These are phyloP conservation scores for Tulasnella sp. DNA, from an alignment of 768 basidiomycete species.

Conservation along the genomic window DNA sequence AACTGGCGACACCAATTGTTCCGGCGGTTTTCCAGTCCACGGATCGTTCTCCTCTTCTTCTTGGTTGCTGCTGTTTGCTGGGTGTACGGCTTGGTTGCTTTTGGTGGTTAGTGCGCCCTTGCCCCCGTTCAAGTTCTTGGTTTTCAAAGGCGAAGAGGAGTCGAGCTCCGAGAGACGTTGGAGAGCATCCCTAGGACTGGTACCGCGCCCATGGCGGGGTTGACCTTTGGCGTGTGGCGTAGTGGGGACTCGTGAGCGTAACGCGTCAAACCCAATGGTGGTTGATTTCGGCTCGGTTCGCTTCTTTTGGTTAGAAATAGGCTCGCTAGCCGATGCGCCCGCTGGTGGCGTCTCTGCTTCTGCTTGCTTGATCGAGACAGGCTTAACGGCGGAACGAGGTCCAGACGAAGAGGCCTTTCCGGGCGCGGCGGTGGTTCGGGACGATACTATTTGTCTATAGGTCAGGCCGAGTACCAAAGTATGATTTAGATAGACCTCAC, in stretches of 20 bases:
- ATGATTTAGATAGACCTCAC: too few relatives aligned
- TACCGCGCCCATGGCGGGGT: neutral
- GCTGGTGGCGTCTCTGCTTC: neutral
- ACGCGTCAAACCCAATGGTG: neutral
- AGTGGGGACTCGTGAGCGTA: neutral
- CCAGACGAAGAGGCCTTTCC: neutral
- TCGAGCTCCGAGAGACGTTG: neutral
- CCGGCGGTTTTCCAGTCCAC: neutral
- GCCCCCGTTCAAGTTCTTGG: neutral
- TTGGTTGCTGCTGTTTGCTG: neutral
- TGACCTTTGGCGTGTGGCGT: neutral
- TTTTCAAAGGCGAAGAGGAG: neutral
- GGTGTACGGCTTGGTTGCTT: neutral
- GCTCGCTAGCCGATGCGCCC: neutral
- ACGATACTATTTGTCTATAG: too few relatives aligned
- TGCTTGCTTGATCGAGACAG: neutral
- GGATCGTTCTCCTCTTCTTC: neutral
- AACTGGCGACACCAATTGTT: neutral
- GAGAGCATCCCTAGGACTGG: neutral
- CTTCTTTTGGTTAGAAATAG: neutral
- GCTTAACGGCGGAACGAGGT: neutral
- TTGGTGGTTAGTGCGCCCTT: neutral
- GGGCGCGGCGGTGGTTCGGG: neutral
- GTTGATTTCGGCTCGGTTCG: neutral
- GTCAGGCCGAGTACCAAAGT: too few relatives aligned